Evolutionary conservation across 768 basidiomycete genomes (phyloP), one percentile per base, ranked within the genome.

Genomic region (Tulasnella sp.): DNA sequence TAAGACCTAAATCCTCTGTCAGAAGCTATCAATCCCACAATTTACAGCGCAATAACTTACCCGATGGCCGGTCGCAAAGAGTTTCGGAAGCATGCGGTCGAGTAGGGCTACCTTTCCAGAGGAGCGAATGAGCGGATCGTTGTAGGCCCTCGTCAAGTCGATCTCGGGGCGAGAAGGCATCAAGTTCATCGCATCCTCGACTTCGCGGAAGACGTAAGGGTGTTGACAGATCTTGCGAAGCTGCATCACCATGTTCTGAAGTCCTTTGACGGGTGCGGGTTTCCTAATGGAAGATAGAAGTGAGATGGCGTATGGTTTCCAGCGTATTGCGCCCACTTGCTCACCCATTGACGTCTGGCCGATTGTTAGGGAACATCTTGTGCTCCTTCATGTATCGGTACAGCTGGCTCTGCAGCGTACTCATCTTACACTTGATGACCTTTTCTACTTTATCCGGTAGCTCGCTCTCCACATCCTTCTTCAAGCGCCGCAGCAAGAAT

Each of bases 371-470:
- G 30, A 72, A 63, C 84, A 94, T 93, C 75, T 97, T 97, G 73
- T 87, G 85, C 75, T 94, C 91, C 78, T 93, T 92, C 87, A 96
- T 92, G 74, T 92, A 92, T 74, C 91, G 87, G 73, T 97, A 97
- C 61, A 97, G 72, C 73, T 92, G 89, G 67, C 79, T 82, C 72
- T 97, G 93, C 68, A 97, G 71, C 15, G 84, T 87, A 64, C 87
- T 89, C 92, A 94, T 93, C 70, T 88, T 80, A 65, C 93, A 81
- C 75, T 94, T 96, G 74, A 96, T 91, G 62, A 96, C 88, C 76
- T 92, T 94, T 77, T 97, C 93, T 30, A 94, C 90, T 76, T 97
- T 96, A 70, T 96, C 92, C 1, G 93, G 93, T 65, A 97, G 70
- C 72, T 96, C 92, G 64, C 82, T 83, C 76, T 97, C 92, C 62